phyloP scores from a whole-genome alignment of 139 green algal species.

The Chlamydomonas schloesseri region DNA sequence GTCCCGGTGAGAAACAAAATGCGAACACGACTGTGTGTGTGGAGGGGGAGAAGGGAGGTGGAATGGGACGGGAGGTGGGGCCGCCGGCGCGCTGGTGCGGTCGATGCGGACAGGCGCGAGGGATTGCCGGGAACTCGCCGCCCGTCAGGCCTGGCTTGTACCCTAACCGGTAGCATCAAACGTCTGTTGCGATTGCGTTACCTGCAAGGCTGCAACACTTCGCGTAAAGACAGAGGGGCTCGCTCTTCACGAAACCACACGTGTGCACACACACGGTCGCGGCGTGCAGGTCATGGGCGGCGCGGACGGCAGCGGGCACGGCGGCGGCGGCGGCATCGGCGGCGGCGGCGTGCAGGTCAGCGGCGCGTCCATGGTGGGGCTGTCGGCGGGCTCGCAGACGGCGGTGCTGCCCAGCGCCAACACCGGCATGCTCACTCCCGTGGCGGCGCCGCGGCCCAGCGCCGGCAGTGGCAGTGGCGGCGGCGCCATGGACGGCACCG shows the following conservation, averaged over 20 bases:
- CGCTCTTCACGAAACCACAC: too few relatives aligned
- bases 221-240: too few relatives aligned
- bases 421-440: slow-evolving; percentile 29
- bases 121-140: too few relatives aligned
- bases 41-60: neutral
- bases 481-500: neutral
- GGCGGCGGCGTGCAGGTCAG: slow-evolving; percentile 12
- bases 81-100: too few relatives aligned
- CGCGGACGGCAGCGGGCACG: neutral
- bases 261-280: too few relatives aligned
- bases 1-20: too few relatives aligned
- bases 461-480: neutral
- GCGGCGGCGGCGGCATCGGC: neutral
- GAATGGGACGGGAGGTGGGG: neutral
- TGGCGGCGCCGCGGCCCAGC: neutral
- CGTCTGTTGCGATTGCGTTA: too few relatives aligned
- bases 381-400: neutral
- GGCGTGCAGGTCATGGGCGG: slow-evolving; percentile 2
- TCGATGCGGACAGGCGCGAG: too few relatives aligned
- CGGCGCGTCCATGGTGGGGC: slow-evolving; percentile 20
- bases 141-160: too few relatives aligned
- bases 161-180: too few relatives aligned
- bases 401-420: neutral
- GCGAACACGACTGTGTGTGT: too few relatives aligned
- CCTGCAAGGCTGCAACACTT: too few relatives aligned